A percentile compares a stretch with the other conserved stretches of the same genome.
Evolutionary conservation across 1,139 yeast species (phyloP).

Genomic region (Wickerhamomyces sp.): DNA sequence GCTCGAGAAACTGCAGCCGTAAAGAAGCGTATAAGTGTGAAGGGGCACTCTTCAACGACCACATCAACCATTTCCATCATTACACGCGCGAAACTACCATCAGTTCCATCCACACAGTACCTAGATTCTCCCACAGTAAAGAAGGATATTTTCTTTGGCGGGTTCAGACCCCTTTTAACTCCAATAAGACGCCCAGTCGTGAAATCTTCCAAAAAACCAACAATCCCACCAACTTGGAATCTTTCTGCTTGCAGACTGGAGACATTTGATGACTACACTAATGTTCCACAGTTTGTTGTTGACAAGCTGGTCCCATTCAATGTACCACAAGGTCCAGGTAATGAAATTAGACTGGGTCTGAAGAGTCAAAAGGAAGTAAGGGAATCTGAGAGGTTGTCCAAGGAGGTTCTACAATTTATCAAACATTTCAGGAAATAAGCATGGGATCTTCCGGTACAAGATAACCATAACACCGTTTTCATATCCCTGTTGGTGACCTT

Average conservation of each 20-base stretch:
- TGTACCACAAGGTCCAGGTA: constrained; percentile 20
- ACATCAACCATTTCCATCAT: background rate
- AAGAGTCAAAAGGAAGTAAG: constrained; percentile 18
- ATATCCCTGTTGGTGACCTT: too few relatives aligned
- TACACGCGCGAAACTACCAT: constrained; percentile 7
- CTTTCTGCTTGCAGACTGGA: constrained; percentile 19
- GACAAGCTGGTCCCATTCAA: constrained; percentile 21
- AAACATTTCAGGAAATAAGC: constrained; percentile 18
- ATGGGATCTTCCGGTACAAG: too few relatives aligned
- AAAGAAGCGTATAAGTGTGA: constrained; percentile 2
- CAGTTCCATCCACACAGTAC: constrained; percentile 23
- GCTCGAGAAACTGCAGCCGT: background rate
- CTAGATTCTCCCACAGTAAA: constrained; percentile 13
- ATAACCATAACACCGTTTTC: too few relatives aligned
- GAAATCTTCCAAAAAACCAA: constrained; percentile 13
- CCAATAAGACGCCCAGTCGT: constrained; percentile 19
- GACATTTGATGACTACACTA: constrained; percentile 19
- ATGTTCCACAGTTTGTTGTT: constrained; percentile 23
- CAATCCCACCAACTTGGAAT: constrained; percentile 22
- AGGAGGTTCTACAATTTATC: constrained; percentile 21
- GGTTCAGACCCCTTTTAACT: constrained; percentile 22
- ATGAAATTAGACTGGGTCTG: constrained; percentile 20
- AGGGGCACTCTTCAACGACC: constrained; percentile 3
- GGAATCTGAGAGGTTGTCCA: constrained; percentile 17
- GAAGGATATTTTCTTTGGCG: constrained; percentile 18